Base-by-base conservation (phyloP, 768 basidiomycete genomes). In the Trametopsis cervina region DNA sequence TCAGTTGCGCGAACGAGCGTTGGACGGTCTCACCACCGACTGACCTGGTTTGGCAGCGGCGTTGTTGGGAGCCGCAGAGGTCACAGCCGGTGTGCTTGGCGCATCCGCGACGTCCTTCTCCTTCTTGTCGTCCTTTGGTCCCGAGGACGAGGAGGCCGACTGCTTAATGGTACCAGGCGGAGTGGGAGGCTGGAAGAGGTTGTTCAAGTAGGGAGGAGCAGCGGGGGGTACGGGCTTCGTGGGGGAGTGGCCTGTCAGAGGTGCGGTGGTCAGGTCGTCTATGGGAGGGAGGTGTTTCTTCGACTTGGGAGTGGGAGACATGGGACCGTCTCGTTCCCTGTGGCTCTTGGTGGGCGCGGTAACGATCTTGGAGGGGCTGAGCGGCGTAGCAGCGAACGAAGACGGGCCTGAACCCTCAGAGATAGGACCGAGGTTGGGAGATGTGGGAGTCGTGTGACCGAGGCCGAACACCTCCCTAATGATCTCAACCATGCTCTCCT, bases 391-490 rank as follows among this genome's bases (percentile, higher is more conserved):
- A 18, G 40, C 35, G 45, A 51, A 51, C 11, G 50, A 37, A 27
- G 48, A 47, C 39, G 46, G 51, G 11, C 51, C 51, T 13, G 39
- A 23, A 37, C 48, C 48, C 27, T 50, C 40, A 7, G 25, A 39
- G 44, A 54, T 36, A 33, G 52, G 52, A 13, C 38, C 47, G 7
- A 54, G 24, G 18, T 47, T 44, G 35, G 52, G 48, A 24, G 44
- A 49, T 22, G 3, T 22, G 1, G 51, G 46, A 17, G 43, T 36
- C 12, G 41, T 52, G 23, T 46, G 33, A 24, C 44, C 43, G 24
- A 68, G 52, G 0, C 57, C 59, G 52, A 72, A 72, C 37, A 67
- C 54, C 5, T 65, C 58, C 5, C 51, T 56, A 5, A 73, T 57
- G 21, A 73, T 60, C 0, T 35, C 38, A 3, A 50, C 50, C 20